Conservation (phyloP, 805 yeast species). For the Maudiozyma saulgeensis region DNA sequence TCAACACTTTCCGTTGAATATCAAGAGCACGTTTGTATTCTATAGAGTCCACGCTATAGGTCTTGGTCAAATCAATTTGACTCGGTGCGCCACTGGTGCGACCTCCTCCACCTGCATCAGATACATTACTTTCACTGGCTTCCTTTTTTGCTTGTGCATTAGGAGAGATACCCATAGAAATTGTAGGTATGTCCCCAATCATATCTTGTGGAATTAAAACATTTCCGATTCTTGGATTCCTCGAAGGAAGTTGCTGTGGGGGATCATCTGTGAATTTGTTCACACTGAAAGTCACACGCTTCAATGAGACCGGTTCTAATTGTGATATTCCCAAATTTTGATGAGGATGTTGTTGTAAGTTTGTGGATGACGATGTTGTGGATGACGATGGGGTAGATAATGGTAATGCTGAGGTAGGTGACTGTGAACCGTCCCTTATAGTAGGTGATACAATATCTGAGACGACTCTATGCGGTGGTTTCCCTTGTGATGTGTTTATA, state of each 20-base stretch:
- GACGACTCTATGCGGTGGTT: neutral
- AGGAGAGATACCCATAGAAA: slow-evolving; percentile 55
- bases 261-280: slow-evolving; percentile 71
- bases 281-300: slow-evolving; percentile 67
- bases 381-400: neutral
- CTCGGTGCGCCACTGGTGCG: neutral
- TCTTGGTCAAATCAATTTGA: neutral
- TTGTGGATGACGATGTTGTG: neutral
- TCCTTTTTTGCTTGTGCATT: slow-evolving; percentile 25
- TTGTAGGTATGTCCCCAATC: slow-evolving; percentile 46
- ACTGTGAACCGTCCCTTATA: neutral
- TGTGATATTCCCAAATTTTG: slow-evolving; percentile 2
- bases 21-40: slow-evolving; percentile 48
- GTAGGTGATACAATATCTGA: neutral
- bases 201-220: slow-evolving; percentile 63
- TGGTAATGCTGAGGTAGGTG: neutral
- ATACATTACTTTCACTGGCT: slow-evolving; percentile 10
- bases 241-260: slow-evolving; percentile 86
- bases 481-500: neutral
- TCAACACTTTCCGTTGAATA: slow-evolving; percentile 42
- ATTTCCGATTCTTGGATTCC: slow-evolving; percentile 73
- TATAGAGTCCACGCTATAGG: slow-evolving; percentile 22
- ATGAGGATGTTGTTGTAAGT: neutral
- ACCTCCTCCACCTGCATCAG: neutral
- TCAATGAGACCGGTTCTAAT: slow-evolving; percentile 31